These are phyloP conservation scores for Lunasporangiospora selenospora DNA, from an alignment of 192 early-diverging fungal genomes.

Conservation along the genomic window DNA sequence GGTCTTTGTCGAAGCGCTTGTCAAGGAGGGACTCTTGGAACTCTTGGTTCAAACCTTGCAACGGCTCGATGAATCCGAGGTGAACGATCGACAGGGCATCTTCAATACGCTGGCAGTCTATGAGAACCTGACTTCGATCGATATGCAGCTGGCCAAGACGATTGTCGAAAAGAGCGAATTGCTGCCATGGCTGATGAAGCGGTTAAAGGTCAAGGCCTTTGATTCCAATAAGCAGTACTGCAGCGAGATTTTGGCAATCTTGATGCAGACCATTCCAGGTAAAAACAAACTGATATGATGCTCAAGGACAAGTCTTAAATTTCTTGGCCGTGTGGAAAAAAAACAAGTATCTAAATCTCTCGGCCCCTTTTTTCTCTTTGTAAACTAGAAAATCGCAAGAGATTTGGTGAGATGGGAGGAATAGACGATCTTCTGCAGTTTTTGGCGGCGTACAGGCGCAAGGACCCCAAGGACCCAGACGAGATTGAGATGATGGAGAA, in stretches of 20 bases:
- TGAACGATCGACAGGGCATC: conserved; percentile 84
- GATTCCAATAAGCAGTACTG: conserved; percentile 90
- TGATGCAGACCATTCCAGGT: conserved; percentile 74
- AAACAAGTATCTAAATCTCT: no score
- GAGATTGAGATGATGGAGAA: conserved; percentile 95
- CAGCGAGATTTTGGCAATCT: conserved; percentile 84
- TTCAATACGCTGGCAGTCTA: conserved; percentile 86
- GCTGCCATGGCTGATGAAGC: conserved; percentile 76
- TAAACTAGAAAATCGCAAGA: conserved; percentile 53
- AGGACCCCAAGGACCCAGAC: conserved; percentile 84
- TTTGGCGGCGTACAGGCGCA: conserved; percentile 62
- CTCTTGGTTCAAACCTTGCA: conserved; percentile 82
- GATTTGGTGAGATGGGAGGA: conserved; percentile 57
- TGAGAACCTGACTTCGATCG: conserved; percentile 86
- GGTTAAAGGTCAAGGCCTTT: conserved; percentile 66
- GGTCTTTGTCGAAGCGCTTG: conserved; percentile 70
- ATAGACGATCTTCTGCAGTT: conserved; percentile 75
- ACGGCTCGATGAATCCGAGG: conserved; percentile 76
- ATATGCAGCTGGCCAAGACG: conserved; percentile 67
- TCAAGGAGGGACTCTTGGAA: conserved; percentile 73
- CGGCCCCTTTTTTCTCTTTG: neutral
- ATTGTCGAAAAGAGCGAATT: conserved; percentile 71
- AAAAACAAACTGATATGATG: no score
- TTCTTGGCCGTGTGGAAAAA: no score
- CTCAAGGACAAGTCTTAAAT: no score